Base-by-base conservation (phyloP, 176 grass and related monocot genomes). In the Raddia distichophylla region DNA sequence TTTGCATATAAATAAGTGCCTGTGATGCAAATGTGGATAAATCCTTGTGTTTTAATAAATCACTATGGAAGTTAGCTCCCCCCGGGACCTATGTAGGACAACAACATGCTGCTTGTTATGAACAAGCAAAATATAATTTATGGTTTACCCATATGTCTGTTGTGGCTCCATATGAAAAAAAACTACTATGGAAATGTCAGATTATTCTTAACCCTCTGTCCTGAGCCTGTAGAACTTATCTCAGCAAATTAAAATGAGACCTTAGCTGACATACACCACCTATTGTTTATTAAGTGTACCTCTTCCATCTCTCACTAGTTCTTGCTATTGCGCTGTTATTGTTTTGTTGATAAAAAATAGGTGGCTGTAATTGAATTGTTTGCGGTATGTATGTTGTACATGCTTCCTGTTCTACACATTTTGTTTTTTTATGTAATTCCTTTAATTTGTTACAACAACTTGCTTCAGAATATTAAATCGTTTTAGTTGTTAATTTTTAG, bases 241-340 rank as follows among this genome's bases (percentile, higher is more conserved):
- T 81, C 22, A 34, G 53, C 46, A 14, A 47, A 80, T 59, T 16
- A 48, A 47, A 80, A 33, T 59, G 20, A 43, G 44, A 47, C 32
- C 34, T 69, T 69, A 7, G 11, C 20, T 69, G 40, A 34, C 15
- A 58, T 60, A 42, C 66, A 49, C 60, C 42, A 6, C 44, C 35
- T 20, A 60, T 43, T 71, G 53, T 46, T 22, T 71, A 70, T 42
- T 46, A 71, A 60, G 43, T 48, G 42, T 71, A n/a, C 12, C 32
- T 37, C 64, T 58, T 69, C 12, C 40, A 80, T 69, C 27, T 81
- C 67, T 19, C 27, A 35, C 22, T 71, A 45, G 19, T 37, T 81
- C 10, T 71, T 81, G 42, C 42, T 60, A 60, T 13, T 71, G 59
- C 8, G 9, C 56, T 81, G 42, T n/a, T 49, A 14, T 57, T 60